Evolutionary conservation across 1,284 basidiomycete species (phyloP), one percentile per base, ranked within the genome.

Genomic region (Marasmius tenuissimus): DNA sequence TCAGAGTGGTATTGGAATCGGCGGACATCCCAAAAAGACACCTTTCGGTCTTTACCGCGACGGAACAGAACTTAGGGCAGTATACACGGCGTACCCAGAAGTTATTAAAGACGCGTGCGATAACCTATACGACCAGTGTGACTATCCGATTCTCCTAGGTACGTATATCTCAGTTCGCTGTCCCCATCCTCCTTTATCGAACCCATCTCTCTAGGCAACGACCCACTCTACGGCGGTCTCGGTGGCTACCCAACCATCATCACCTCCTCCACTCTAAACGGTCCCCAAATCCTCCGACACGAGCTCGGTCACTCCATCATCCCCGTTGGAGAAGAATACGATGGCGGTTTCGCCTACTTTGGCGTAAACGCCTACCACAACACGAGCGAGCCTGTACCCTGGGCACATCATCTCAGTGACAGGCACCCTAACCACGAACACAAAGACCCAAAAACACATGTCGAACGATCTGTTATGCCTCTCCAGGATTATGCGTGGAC

Each of bases 221-320:
- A 93, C 71, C 88, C 88, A 8, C 73, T 91, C 4, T 94, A 94
- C 66, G 93, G 93, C 63, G 93, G 90, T 4, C 78, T 94, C 12
- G 92, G 93, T 5, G 93, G 93, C 8, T 85, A 88, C 66, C 93
- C 92, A 71, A 93, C 91, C 91, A 86, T 92, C 10, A 88, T 92
- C 64, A 95, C 93, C 1, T 85, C 92, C 0, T 93, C 92, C 0
- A 72, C 83, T n/a, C 78, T 86, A 9, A 95, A 94, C 62, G 92
- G 92, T 0, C 84, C 90, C 8, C 80, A 92, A 5, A 89, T 94
- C 0, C 80, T 94, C 34, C 84, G 92, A 8, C 93, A 94, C 69
- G 93, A 94, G 73, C 84, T 95, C 1, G 92, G 93, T 0, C 89
- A 92, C 72, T 91, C 88, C n/a, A 84, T 92, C 59, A 89, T 92